Evolutionary conservation across 352 stramenopile species (phyloP).

Genomic region (Phytopythium boreale): DNA sequence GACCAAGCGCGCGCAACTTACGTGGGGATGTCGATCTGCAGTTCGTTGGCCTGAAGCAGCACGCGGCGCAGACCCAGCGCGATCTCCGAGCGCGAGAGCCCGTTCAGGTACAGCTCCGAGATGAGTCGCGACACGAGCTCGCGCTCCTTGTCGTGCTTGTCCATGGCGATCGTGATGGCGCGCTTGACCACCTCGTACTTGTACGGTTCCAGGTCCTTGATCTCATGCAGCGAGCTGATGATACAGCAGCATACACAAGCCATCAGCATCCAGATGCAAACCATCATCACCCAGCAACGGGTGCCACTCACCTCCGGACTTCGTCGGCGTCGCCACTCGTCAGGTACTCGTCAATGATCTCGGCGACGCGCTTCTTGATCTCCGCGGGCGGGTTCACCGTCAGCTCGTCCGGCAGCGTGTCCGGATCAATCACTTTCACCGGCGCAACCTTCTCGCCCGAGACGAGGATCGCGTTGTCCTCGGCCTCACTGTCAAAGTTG

Average conservation of each 20-base stretch:
- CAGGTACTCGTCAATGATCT: constrained; percentile 90
- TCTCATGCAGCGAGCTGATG: constrained; percentile 57
- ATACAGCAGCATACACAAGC: background rate
- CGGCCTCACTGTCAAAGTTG: constrained; percentile 91
- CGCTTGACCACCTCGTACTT: constrained; percentile 94
- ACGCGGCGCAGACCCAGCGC: constrained; percentile 95
- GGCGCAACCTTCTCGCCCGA: constrained; percentile 39
- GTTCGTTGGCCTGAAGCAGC: constrained; percentile 94
- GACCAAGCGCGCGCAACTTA: constrained; percentile 13
- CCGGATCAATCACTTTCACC: constrained; percentile 48
- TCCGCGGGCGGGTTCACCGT: constrained; percentile 64
- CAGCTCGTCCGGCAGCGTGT: constrained; percentile 69
- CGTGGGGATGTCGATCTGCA: constrained; percentile 95
- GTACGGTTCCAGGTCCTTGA: constrained; percentile 67
- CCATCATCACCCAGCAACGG: background rate
- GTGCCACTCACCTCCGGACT: constrained; percentile 50
- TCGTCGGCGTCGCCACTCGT: constrained; percentile 88
- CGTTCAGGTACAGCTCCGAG: constrained; percentile 91
- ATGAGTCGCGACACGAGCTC: constrained; percentile 92
- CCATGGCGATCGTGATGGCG: constrained; percentile 94
- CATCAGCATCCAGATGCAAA: background rate
- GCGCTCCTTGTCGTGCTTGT: constrained; percentile 91
- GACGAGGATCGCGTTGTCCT: constrained; percentile 88
- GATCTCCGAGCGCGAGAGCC: constrained; percentile 72
- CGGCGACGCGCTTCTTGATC: constrained; percentile 90